Conservation (phyloP, 345 rosid genomes). For the Citrus unshiu region DNA sequence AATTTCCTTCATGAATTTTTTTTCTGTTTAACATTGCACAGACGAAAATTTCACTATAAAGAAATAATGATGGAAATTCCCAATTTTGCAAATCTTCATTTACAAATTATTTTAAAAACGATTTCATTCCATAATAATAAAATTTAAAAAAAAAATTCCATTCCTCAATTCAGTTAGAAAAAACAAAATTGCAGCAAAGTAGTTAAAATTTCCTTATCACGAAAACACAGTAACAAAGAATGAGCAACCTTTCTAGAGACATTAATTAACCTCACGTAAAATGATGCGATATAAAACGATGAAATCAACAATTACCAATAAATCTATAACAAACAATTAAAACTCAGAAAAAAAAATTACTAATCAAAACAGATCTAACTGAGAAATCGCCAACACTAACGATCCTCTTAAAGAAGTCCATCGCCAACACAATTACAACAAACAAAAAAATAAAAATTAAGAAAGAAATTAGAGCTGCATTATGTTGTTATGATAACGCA, state of each 20-base stretch:
- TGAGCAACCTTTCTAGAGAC: background rate
- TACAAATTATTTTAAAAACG: background rate
- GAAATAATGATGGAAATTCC: background rate
- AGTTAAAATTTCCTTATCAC: background rate
- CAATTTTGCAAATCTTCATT: background rate
- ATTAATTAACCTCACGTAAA: background rate
- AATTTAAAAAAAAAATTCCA: too few relatives aligned
- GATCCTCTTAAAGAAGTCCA: background rate
- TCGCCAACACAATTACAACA: background rate
- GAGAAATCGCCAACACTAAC: background rate
- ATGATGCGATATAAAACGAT: background rate
- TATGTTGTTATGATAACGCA: background rate
- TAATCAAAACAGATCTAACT: constrained; percentile 6
- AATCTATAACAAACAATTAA: background rate
- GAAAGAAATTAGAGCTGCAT: background rate
- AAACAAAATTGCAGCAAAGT: background rate
- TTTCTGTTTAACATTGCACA: background rate
- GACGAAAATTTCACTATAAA: background rate
- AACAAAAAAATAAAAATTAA: background rate
- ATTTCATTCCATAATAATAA: background rate
- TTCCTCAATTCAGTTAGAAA: background rate
- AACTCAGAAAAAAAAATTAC: background rate
- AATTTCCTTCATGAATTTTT: background rate
- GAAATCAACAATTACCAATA: background rate
- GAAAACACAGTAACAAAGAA: background rate